Evolutionary conservation across 352 stramenopile genomes (phyloP), one percentile per base, ranked within the genome.

Genomic region (Pilasporangium apinafurcum): DNA sequence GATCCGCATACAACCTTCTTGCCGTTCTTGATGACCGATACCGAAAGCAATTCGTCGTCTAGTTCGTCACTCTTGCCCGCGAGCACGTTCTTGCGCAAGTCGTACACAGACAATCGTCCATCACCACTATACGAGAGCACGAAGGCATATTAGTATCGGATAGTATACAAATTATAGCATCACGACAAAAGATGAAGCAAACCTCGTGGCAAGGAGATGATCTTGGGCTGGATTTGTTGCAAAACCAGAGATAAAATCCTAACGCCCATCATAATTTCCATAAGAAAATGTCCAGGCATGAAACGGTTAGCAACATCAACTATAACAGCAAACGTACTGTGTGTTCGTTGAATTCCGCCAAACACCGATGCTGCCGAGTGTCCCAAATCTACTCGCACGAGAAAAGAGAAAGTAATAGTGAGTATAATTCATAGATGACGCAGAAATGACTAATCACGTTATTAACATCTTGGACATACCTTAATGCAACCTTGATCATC

Each of bases 181-280:
- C 39, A 13, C n/a, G 14, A n/a, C 26, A 20, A 21, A 12, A 25
- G 27, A 31, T 16, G 18, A 14, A 21, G 35, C 24, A 22, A 27
- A 65, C 56, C 56, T 82, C 35, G 80, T 91, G n/a, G 89, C 80
- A 14, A 98, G 59, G 12, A 98, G 56, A 39, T 86, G 90, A 38
- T 89, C 80, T 7, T 83, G 73, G 17, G 86, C 75, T 14, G 69
- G 59, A 58, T 93, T 89, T 10, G 69, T 81, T 38, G 88, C 70
- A 56, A 98, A 95, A 17, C 75, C 90, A 25, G 90, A 96, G 50
- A 98, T 97, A 54, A 95, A 98, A 59, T 98, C 93, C 70, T 85
- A 35, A 25, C 45, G 29, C n/a, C n/a, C n/a, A n/a, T n/a, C n/a
- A n/a, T n/a, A n/a, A n/a, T n/a, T n/a, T n/a, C n/a, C n/a, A n/a